Base-by-base conservation (phyloP, 2,329 filamentous ascomycete genomes). In the Exophiala xenobiotica region DNA sequence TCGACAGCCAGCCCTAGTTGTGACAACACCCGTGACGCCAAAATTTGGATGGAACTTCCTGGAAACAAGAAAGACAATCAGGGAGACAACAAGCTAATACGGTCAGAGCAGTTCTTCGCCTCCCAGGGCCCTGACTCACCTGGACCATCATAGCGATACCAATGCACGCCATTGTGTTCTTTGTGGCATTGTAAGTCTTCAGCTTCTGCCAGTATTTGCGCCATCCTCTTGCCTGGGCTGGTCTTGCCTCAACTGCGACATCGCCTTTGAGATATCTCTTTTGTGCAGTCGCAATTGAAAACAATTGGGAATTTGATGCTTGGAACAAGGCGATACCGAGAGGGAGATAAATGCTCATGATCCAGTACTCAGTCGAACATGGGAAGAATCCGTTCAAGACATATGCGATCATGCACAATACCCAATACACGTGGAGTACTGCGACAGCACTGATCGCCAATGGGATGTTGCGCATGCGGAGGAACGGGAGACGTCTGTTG, bases 251-350 rank as follows among this genome's bases (percentile, higher is more conserved):
- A 11, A 29, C 18, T 7, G 33, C n/a, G 9, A 49, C 4, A 31
- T 56, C 44, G 12, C 46, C 49, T 16, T 48, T 40, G 8, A 48
- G 46, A 35, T 54, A 62, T 46, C 49, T 52, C 41, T 69, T 71
- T 64, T 85, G 82, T 20, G 75, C 71, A 56, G 74, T 75, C 44
- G 80, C 80, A 48, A 83, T 72, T 56, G 82, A 71, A 14, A 83
- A 73, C 46, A 86, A 80, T 49, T 80, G 79, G 60, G 73, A 77
- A 63, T 85, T 84, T 53, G 79, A 78, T 18, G 80, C 82, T 62
- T 86, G 82, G 63, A 86, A 86, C 4, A 87, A 68, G 6, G 81
- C 82, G 48, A 87, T 81, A 19, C 83, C 83, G 41, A 82, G 77
- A 8, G 83, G 83, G 2, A 86, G 70, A 64, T 81, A 83, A 49